These are phyloP conservation scores for Solanum verrucosum DNA, from an alignment of 257 asterid species.

Conservation along the genomic window DNA sequence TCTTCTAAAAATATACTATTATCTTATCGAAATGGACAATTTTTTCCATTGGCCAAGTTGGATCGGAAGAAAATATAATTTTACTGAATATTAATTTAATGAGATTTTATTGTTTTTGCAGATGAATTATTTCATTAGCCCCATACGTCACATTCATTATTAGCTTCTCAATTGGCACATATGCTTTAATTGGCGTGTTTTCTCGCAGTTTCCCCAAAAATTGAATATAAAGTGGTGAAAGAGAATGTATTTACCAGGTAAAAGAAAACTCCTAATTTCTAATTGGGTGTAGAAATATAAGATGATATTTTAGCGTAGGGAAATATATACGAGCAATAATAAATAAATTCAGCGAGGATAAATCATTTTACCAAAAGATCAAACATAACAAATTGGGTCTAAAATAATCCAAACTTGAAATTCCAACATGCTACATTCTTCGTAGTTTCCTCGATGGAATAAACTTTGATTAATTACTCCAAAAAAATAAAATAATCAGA, in stretches of 20 bases:
- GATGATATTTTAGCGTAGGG: background rate
- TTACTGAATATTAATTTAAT: no score
- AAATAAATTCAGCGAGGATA: background rate
- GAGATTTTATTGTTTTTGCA: no score
- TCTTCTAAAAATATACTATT: no score
- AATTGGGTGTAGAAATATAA: background rate
- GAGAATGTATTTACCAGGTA: background rate
- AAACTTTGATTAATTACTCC: background rate
- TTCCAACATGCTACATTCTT: background rate
- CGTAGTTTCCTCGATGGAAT: background rate
- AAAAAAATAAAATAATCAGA: background rate
- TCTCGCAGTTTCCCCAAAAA: no score
- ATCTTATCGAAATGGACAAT: no score
- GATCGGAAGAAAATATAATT: no score
- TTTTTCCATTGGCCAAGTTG: no score
- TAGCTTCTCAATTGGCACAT: background rate
- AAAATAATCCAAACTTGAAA: background rate
- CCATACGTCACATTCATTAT: no score
- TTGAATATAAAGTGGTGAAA: background rate
- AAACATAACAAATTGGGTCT: background rate
- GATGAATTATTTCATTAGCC: no score
- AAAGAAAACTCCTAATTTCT: no score
- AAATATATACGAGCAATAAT: background rate
- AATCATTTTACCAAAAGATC: background rate
- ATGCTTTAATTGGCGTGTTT: background rate